Evolutionary conservation across 352 stramenopile genomes (phyloP).

Genomic region (Phytophthora hibernalis): DNA sequence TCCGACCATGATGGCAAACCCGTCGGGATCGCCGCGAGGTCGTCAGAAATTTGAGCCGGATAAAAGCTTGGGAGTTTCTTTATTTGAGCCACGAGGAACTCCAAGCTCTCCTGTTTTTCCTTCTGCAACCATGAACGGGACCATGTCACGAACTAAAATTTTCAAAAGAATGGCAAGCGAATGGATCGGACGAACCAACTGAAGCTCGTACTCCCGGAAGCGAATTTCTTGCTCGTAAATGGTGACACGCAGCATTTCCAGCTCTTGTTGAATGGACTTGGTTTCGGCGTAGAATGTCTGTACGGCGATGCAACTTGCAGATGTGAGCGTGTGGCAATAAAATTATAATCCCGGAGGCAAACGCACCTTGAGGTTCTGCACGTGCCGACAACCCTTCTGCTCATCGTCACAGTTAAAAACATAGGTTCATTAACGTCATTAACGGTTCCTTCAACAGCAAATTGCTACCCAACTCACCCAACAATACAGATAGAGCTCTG

Average conservation of each 20-base stretch:
- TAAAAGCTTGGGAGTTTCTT: slow-evolving; percentile 39
- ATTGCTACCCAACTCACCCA: slow-evolving; percentile 40
- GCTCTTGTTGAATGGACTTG: slow-evolving; percentile 52
- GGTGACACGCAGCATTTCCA: slow-evolving; percentile 63
- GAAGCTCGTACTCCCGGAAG: slow-evolving; percentile 51
- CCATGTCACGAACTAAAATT: background rate
- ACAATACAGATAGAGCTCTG: slow-evolving; percentile 73
- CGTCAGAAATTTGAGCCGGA: background rate
- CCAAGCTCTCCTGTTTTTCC: slow-evolving; percentile 61
- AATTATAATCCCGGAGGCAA: background rate
- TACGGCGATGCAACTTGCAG: background rate
- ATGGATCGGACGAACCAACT: slow-evolving; percentile 45
- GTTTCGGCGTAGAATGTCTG: slow-evolving; percentile 71
- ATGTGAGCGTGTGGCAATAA: background rate
- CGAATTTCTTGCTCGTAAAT: slow-evolving; percentile 71
- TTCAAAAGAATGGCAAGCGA: background rate
- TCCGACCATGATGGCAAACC: slow-evolving; percentile 39
- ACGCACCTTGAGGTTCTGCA: slow-evolving; percentile 73
- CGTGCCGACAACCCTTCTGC: slow-evolving; percentile 76
- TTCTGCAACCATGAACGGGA: slow-evolving; percentile 37
- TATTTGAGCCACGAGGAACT: slow-evolving; percentile 49
- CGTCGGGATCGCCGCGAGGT: slow-evolving; percentile 6
- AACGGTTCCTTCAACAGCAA: background rate
- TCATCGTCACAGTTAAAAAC: slow-evolving; percentile 15
- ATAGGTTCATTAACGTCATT: background rate